Percentiles rank a stretch among this genome's conserved stretches.
Conservation (phyloP, 768 basidiomycete species). For the Psilocybe cyanescens region DNA sequence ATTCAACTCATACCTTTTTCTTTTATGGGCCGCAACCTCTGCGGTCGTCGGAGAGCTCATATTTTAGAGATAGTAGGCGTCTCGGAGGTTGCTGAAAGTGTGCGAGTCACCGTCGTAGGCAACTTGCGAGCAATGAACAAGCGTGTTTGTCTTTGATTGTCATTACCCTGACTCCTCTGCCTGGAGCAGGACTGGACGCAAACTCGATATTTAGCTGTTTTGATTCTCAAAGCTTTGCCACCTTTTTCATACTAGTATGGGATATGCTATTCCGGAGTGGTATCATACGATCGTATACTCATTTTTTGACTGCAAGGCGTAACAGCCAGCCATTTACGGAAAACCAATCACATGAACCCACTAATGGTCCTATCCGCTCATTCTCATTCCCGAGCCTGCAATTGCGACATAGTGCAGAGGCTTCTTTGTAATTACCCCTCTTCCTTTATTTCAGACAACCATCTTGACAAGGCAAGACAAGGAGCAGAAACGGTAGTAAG, state of each 20-base stretch:
- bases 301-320: not conserved
- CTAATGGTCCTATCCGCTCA: slow-evolving; percentile 12
- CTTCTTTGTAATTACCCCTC: slow-evolving; percentile 10
- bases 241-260: not conserved
- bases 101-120: slow-evolving; percentile 14
- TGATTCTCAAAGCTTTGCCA: not conserved
- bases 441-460: not conserved
- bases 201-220: not conserved
- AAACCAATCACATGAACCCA: slow-evolving; percentile 27
- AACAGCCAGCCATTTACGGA: slow-evolving; percentile 5
- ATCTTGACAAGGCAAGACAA: not conserved
- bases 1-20: slow-evolving; percentile 45
- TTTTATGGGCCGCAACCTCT: slow-evolving; percentile 39
- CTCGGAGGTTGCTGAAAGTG: not conserved
- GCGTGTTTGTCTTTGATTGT: slow-evolving; percentile 14
- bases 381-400: slow-evolving; percentile 15
- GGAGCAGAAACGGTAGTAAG: not conserved
- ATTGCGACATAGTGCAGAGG: slow-evolving; percentile 22
- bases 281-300: not conserved
- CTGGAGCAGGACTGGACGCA: not conserved
- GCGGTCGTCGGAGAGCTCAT: slow-evolving; percentile 26
- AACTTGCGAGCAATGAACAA: slow-evolving; percentile 4
- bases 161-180: not conserved
- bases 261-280: not conserved
- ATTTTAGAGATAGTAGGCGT: not conserved